Evolutionary conservation across 2,329 filamentous ascomycete species (phyloP).

Genomic region (Colletotrichum sp.): DNA sequence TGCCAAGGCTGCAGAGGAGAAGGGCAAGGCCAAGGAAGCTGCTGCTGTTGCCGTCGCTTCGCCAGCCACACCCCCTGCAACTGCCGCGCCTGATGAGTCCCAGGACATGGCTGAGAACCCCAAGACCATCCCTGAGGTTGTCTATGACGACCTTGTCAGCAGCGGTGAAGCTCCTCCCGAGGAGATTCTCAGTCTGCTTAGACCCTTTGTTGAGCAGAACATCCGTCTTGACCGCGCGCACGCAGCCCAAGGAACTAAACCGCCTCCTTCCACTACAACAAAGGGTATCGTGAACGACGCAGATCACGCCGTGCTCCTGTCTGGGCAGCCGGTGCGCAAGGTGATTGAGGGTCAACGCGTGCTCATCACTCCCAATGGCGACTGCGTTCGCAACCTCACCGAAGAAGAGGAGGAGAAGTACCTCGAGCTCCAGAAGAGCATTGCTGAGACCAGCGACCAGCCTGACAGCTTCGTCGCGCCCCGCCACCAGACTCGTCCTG

Average conservation of each 20-base stretch:
- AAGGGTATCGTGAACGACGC: slow-evolving; percentile 57
- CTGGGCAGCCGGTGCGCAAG: slow-evolving; percentile 65
- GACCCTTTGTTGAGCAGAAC: slow-evolving; percentile 32
- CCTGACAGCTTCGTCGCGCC: slow-evolving; percentile 62
- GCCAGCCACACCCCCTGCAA: background rate
- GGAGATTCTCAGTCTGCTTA: slow-evolving; percentile 42
- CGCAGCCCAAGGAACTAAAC: background rate
- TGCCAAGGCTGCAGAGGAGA: slow-evolving; percentile 12
- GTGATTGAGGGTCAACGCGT: slow-evolving; percentile 69
- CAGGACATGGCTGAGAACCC: slow-evolving; percentile 18
- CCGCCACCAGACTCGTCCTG: slow-evolving; percentile 56
- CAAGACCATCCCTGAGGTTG: slow-evolving; percentile 15
- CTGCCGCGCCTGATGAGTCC: background rate
- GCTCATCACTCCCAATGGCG: slow-evolving; percentile 77
- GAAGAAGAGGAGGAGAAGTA: slow-evolving; percentile 73
- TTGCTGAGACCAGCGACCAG: slow-evolving; percentile 54
- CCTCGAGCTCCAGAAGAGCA: slow-evolving; percentile 67
- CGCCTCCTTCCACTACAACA: slow-evolving; percentile 28
- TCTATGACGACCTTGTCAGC: slow-evolving; percentile 13
- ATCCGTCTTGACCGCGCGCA: background rate
- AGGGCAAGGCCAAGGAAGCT: slow-evolving; percentile 20
- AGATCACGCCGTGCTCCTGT: slow-evolving; percentile 60
- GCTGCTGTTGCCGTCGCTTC: background rate
- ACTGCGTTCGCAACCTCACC: slow-evolving; percentile 75
- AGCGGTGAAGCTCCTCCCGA: background rate